phyloP scores from a whole-genome alignment of 2,329 filamentous ascomycete genomes.

The Hypoxylon sp. region DNA sequence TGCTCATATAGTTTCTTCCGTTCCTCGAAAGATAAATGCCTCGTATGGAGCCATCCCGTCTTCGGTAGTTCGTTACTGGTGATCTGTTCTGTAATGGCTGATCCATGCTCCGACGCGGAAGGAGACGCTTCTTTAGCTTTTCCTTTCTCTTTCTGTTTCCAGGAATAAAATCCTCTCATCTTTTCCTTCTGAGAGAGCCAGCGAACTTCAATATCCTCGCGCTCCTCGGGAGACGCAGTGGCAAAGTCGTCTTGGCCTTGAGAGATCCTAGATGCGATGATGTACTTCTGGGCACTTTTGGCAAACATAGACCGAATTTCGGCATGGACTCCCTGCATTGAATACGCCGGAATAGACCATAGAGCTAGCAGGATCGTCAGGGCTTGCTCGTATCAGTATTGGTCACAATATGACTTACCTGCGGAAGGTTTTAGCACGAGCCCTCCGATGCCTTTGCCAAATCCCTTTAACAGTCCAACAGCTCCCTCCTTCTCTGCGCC shows the following conservation, averaged over 20 bases:
- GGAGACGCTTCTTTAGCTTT: constrained; percentile 55
- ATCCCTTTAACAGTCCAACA: constrained; percentile 79
- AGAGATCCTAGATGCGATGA: constrained; percentile 80
- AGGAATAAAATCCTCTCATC: constrained; percentile 71
- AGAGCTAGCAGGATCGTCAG: constrained; percentile 61
- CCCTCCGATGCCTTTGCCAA: constrained; percentile 88
- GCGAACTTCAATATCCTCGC: constrained; percentile 72
- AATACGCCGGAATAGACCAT: constrained; percentile 82
- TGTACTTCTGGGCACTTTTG: constrained; percentile 81
- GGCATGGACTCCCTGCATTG: constrained; percentile 85
- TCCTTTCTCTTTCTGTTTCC: constrained; percentile 63
- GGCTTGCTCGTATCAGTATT: background rate
- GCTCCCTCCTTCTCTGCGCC: constrained; percentile 76
- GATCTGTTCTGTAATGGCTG: constrained; percentile 37
- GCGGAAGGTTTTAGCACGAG: constrained; percentile 86
- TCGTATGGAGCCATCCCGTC: constrained; percentile 65
- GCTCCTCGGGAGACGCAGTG: constrained; percentile 69
- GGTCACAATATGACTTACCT: constrained; percentile 63
- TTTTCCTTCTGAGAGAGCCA: constrained; percentile 75
- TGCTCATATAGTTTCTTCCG: constrained; percentile 65
- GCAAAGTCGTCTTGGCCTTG: constrained; percentile 80
- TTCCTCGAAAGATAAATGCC: constrained; percentile 65
- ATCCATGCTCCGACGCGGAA: constrained; percentile 38
- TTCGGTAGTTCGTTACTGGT: constrained; percentile 52
- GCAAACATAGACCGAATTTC: constrained; percentile 80